phyloP scores from a whole-genome alignment of 1,284 basidiomycete genomes.

The Exsudoporus floridanus region DNA sequence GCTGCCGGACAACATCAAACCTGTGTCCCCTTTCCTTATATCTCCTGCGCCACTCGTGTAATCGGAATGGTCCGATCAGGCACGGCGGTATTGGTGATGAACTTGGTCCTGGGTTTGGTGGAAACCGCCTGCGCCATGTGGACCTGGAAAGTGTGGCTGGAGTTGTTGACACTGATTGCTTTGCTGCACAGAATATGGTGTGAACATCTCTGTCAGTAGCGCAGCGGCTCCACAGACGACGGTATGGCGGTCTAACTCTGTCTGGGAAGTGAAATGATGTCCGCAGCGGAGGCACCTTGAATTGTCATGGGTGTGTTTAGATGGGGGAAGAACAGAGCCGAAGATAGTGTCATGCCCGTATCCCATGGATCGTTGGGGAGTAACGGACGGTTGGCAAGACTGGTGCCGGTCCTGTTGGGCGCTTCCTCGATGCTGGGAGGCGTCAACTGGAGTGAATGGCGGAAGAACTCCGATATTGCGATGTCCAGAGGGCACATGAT shows the following conservation, averaged over 20 bases:
- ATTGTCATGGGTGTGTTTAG: neutral
- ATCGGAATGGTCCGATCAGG: neutral
- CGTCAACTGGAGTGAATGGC: neutral
- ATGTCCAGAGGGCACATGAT: neutral
- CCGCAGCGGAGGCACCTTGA: conserved; percentile 9
- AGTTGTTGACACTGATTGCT: neutral
- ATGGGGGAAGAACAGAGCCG: neutral
- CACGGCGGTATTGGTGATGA: neutral
- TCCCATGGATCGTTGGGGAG: neutral
- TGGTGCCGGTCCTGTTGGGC: neutral
- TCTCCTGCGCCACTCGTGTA: neutral
- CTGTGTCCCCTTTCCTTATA: neutral
- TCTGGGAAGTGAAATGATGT: neutral
- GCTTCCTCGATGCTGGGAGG: neutral
- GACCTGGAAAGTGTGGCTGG: neutral
- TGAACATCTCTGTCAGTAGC: conserved; percentile 12
- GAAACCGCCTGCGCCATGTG: neutral
- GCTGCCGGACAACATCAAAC: neutral
- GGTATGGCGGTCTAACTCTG: conserved; percentile 3
- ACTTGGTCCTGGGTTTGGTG: neutral
- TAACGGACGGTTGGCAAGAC: neutral
- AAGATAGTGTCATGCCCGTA: neutral
- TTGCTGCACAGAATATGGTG: conserved; percentile 6
- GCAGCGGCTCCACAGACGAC: conserved; percentile 6
- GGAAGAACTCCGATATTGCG: neutral